A percentile compares a stretch with the other conserved stretches of the same genome.
These are phyloP conservation scores for Picea sitchensis DNA, from an alignment of 75 land plant species.

Conservation along the genomic window DNA sequence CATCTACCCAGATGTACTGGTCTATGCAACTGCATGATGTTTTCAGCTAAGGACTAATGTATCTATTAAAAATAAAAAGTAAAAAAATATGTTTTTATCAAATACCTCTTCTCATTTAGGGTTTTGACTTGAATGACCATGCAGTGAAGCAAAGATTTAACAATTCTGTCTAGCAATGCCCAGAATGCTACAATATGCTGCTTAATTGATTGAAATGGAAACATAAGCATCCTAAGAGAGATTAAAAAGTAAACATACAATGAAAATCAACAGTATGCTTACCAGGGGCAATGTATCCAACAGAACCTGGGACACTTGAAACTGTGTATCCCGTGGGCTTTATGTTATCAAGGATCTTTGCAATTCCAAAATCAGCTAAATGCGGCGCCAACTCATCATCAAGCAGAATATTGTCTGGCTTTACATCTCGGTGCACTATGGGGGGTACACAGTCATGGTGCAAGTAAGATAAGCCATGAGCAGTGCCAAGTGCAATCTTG, in stretches of 20 bases:
- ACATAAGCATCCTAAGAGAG: too few species aligned
- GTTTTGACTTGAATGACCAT: too few species aligned
- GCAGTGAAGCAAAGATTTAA: too few species aligned
- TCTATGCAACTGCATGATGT: too few species aligned
- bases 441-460: slow-evolving; percentile 30
- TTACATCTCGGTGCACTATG: slow-evolving; percentile 25
- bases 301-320: slow-evolving; percentile 14
- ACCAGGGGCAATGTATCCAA: slow-evolving; percentile 41
- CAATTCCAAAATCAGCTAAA: slow-evolving; percentile 31
- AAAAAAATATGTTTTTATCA: too few species aligned
- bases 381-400: slow-evolving; percentile 13
- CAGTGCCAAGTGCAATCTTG: slow-evolving; percentile 25
- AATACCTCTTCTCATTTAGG: too few species aligned
- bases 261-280: slow-evolving; percentile 6
- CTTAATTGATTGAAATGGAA: too few species aligned
- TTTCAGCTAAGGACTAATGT: too few species aligned
- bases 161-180: too few species aligned
- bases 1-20: too few species aligned
- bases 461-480: slow-evolving; percentile 28
- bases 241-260: neutral
- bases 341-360: slow-evolving; percentile 13
- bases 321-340: neutral
- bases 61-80: too few species aligned
- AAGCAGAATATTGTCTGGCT: slow-evolving; percentile 27
- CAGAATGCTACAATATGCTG: too few species aligned